Evolutionary conservation across 176 grass and related monocot genomes (phyloP).

Genomic region (Hordeum vulgare): DNA sequence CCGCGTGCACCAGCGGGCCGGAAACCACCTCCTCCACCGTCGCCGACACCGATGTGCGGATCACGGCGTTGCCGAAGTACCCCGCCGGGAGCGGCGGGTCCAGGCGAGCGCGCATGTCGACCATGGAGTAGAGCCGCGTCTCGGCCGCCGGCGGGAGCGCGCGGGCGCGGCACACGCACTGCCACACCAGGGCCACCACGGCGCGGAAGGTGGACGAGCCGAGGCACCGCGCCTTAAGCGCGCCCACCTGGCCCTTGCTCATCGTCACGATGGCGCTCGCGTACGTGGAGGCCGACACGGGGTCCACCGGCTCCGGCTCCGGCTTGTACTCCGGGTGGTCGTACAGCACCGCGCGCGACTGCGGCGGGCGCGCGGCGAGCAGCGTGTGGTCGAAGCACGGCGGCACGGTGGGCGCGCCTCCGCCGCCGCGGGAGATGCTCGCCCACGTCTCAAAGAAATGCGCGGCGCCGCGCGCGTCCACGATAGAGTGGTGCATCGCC

Average conservation of each 20-base stretch:
- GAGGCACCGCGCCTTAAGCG: constrained; percentile 26
- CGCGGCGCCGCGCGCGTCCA: constrained; percentile 34
- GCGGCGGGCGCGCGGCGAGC: constrained; percentile 20
- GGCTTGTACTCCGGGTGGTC: constrained; percentile 58
- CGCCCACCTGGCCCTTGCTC: constrained; percentile 7
- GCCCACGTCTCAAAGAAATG: constrained; percentile 59
- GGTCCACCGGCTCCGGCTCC: background rate
- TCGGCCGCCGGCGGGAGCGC: background rate
- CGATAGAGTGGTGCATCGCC: constrained; percentile 39
- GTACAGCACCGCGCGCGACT: constrained; percentile 12
- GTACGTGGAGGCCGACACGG: background rate
- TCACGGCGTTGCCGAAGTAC: constrained; percentile 54
- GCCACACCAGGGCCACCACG: constrained; percentile 49
- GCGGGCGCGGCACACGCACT: constrained; percentile 32
- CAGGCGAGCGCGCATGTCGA: constrained; percentile 54
- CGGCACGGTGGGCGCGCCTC: background rate
- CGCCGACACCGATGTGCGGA: constrained; percentile 29
- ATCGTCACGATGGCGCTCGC: constrained; percentile 24
- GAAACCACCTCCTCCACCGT: constrained; percentile 15
- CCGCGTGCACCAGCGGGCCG: constrained; percentile 8
- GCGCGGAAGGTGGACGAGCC: constrained; percentile 48
- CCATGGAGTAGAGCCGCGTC: constrained; percentile 56
- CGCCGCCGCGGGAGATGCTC: background rate
- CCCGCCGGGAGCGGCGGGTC: constrained; percentile 30
- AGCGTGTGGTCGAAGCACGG: constrained; percentile 45